Evolutionary conservation across 1,284 basidiomycete genomes (phyloP).

Genomic region (Leccinum olivaceoglutinosum): DNA sequence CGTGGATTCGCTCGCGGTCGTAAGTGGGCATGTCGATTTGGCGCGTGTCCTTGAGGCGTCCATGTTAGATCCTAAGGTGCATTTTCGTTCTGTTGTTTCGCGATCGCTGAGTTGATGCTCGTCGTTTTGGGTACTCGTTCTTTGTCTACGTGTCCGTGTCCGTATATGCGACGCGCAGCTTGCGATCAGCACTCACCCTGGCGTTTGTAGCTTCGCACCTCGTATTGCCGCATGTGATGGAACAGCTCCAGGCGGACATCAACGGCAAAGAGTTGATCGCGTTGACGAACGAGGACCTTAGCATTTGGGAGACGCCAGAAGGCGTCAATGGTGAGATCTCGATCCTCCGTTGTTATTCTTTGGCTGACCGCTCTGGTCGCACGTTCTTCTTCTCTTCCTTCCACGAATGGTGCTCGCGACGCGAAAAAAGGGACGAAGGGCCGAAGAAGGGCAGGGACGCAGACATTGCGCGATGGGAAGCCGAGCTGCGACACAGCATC

Average conservation of each 20-base stretch:
- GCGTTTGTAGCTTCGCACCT: slow-evolving; percentile 72
- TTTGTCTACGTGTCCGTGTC: not conserved
- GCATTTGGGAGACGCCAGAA: slow-evolving; percentile 80
- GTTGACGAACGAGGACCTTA: slow-evolving; percentile 70
- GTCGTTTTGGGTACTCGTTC: not conserved
- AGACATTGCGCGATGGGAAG: slow-evolving; percentile 90
- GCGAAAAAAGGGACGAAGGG: slow-evolving; percentile 46
- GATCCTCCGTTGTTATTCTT: not conserved
- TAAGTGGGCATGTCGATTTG: slow-evolving; percentile 44
- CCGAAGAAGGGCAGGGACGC: slow-evolving; percentile 80
- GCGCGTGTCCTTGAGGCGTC: slow-evolving; percentile 48
- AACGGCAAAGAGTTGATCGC: slow-evolving; percentile 51
- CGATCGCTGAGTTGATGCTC: not conserved
- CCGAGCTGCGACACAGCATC: slow-evolving; percentile 81
- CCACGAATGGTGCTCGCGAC: slow-evolving; percentile 51
- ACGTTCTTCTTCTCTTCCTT: not conserved
- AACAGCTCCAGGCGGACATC: slow-evolving; percentile 62
- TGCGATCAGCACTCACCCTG: too few relatives aligned
- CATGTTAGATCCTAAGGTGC: slow-evolving; percentile 40
- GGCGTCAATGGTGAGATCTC: slow-evolving; percentile 68
- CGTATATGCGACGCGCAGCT: slow-evolving; percentile 23
- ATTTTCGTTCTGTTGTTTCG: not conserved
- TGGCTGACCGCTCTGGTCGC: not conserved
- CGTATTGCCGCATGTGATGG: slow-evolving; percentile 66
- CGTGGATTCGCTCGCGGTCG: slow-evolving; percentile 63